A percentile compares a stretch with the other conserved stretches of the same genome.
Evolutionary conservation across 1,139 yeast genomes (phyloP).

Genomic region (Yamadazyma oceani): DNA sequence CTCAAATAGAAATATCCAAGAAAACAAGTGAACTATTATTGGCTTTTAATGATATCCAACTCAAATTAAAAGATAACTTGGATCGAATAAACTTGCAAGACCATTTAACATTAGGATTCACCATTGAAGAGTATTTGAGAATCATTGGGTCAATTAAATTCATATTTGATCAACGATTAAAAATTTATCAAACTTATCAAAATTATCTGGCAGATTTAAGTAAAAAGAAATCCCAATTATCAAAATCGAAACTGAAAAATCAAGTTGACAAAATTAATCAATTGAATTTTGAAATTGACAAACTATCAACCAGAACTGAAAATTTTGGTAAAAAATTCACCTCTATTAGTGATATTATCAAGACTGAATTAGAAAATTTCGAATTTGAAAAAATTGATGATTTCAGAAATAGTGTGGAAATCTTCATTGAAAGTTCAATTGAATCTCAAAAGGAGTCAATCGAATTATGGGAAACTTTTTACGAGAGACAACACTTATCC

Average conservation of each 20-base stretch:
- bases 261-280: conserved; percentile 60
- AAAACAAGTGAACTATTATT: conserved; percentile 55
- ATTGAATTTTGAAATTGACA: conserved; percentile 57
- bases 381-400: conserved; percentile 80
- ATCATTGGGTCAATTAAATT: conserved; percentile 73
- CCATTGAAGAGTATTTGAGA: conserved; percentile 85
- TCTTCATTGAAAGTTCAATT: conserved; percentile 84
- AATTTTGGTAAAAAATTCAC: conserved; percentile 59
- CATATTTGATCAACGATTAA: conserved; percentile 74
- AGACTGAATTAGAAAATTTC: conserved; percentile 64
- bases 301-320: conserved; percentile 58
- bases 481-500: conserved; percentile 45
- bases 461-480: conserved; percentile 92
- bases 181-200: conserved; percentile 61
- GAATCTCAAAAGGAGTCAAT: conserved; percentile 95
- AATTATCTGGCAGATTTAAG: conserved; percentile 42
- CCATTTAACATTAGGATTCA: conserved; percentile 79
- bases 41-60: conserved; percentile 70
- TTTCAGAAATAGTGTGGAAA: conserved; percentile 86
- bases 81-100: conserved; percentile 86
- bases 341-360: conserved; percentile 62
- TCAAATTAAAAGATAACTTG: conserved; percentile 68
- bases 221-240: conserved; percentile 50
- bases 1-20: conserved; percentile 74
- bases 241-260: conserved; percentile 60